Conservation (phyloP, 768 basidiomycete species). For the Leucocoprinus sp. region DNA sequence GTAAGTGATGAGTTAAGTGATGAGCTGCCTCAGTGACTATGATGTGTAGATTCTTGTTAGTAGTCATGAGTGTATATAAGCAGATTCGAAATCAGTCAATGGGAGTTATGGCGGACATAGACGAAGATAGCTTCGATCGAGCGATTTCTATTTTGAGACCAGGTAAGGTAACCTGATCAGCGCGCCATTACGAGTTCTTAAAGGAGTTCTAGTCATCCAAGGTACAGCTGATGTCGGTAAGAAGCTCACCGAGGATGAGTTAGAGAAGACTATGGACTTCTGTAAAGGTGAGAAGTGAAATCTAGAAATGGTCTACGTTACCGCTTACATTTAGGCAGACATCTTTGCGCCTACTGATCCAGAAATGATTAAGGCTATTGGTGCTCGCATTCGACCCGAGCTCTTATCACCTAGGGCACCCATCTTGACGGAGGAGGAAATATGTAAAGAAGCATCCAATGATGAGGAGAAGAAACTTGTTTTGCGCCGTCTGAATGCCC, state of each 20-base stretch:
- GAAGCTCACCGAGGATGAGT: slow-evolving; percentile 37
- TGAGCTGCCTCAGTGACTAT: not conserved
- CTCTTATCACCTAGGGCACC: slow-evolving; percentile 17
- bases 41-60: slow-evolving; percentile 32
- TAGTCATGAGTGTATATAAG: slow-evolving; percentile 41
- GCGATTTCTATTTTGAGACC: slow-evolving; percentile 39
- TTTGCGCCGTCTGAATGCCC: slow-evolving; percentile 15
- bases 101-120: slow-evolving; percentile 34
- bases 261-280: slow-evolving; percentile 34
- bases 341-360: slow-evolving; percentile 21
- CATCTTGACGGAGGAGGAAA: slow-evolving; percentile 18
- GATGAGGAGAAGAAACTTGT: slow-evolving; percentile 15
- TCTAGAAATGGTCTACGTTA: not conserved
- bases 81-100: slow-evolving; percentile 35
- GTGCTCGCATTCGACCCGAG: slow-evolving; percentile 18
- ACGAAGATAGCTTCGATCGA: slow-evolving; percentile 39
- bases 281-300: slow-evolving; percentile 14
- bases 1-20: slow-evolving; percentile 11
- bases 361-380: slow-evolving; percentile 19
- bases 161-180: slow-evolving; percentile 17
- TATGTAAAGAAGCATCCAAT: slow-evolving; percentile 12
- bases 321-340: slow-evolving; percentile 9
- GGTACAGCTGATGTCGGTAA: slow-evolving; percentile 22
- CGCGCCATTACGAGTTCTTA: not conserved
- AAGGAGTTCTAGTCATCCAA: slow-evolving; percentile 17